Percentiles rank a stretch among this genome's conserved stretches.
These are phyloP conservation scores for Golubevia sp. DNA, from an alignment of 1,284 basidiomycete species.

Conservation along the genomic window DNA sequence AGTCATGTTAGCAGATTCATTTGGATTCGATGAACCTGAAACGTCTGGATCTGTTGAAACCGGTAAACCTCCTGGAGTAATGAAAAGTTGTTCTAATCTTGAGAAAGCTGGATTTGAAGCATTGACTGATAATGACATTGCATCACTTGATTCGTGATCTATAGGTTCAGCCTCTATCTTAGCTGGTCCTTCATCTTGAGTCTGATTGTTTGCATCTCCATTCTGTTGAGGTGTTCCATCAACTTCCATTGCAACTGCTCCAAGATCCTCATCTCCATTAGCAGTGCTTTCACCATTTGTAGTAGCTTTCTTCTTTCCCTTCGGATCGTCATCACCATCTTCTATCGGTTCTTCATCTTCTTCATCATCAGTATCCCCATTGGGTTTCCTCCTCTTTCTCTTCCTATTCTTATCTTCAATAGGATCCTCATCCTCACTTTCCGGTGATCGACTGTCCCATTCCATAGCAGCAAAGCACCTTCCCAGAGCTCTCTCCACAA, in stretches of 20 bases:
- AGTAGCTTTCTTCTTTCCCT: too few species aligned
- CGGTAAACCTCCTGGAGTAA: conserved; percentile 45
- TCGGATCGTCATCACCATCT: too few species aligned
- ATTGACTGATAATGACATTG: too few species aligned
- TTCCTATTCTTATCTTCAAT: neutral
- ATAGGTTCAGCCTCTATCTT: too few species aligned
- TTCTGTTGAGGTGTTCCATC: neutral
- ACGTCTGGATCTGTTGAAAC: conserved; percentile 15
- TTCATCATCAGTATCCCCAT: neutral
- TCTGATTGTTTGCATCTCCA: neutral
- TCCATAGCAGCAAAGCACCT: conserved; percentile 52
- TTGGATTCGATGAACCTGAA: neutral
- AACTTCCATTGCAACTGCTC: too few species aligned
- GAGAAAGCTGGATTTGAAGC: conserved; percentile 39
- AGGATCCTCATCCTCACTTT: neutral
- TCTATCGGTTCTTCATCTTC: neutral
- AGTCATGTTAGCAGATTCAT: neutral
- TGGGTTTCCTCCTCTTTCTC: conserved; percentile 1
- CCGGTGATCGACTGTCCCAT: neutral
- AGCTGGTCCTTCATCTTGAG: neutral
- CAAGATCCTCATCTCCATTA: neutral
- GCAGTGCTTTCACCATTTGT: neutral
- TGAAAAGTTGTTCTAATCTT: conserved; percentile 50
- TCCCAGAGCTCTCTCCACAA: conserved; percentile 45
- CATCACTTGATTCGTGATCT: neutral